Conservation (phyloP, 768 basidiomycete genomes). For the Dacryopinax spathularia region DNA sequence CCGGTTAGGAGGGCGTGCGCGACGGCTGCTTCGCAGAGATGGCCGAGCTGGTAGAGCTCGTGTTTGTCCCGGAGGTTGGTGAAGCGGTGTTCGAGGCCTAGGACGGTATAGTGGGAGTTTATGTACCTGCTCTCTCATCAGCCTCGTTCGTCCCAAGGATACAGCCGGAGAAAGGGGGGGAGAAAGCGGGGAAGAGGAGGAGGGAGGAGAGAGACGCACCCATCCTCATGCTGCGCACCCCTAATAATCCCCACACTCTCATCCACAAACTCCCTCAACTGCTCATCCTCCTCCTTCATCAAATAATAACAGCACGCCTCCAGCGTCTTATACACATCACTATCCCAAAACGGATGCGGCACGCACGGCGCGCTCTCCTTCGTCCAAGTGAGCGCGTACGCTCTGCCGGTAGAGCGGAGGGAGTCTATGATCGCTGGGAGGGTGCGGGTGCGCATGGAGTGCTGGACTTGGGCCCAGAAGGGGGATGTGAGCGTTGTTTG, state of each 20-base stretch:
- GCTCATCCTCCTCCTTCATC: slow-evolving; percentile 2
- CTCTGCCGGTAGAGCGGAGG: background rate
- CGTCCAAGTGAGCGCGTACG: background rate
- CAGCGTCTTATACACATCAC: slow-evolving; percentile 16
- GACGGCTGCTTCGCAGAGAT: slow-evolving; percentile 16
- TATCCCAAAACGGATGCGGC: slow-evolving; percentile 11
- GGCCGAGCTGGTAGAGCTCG: slow-evolving; percentile 16
- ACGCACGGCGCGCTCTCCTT: background rate
- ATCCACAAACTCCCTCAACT: slow-evolving; percentile 11
- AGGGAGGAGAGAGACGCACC: background rate
- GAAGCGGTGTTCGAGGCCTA: slow-evolving; percentile 15
- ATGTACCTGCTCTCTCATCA: slow-evolving; percentile 7
- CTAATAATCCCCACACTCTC: slow-evolving; percentile 15
- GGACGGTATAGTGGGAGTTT: slow-evolving; percentile 17
- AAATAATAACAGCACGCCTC: slow-evolving; percentile 16
- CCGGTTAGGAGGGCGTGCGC: slow-evolving; percentile 13
- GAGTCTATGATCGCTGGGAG: background rate
- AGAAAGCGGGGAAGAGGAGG: background rate
- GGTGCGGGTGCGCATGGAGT: background rate
- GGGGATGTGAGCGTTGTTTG: background rate
- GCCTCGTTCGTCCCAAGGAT: too few species aligned
- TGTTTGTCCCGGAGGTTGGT: slow-evolving; percentile 16
- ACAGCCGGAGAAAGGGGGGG: too few species aligned
- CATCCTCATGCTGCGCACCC: slow-evolving; percentile 16
- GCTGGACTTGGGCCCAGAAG: background rate